Conservation (phyloP, 257 asterid genomes). For the Solanum ossicruentum region DNA sequence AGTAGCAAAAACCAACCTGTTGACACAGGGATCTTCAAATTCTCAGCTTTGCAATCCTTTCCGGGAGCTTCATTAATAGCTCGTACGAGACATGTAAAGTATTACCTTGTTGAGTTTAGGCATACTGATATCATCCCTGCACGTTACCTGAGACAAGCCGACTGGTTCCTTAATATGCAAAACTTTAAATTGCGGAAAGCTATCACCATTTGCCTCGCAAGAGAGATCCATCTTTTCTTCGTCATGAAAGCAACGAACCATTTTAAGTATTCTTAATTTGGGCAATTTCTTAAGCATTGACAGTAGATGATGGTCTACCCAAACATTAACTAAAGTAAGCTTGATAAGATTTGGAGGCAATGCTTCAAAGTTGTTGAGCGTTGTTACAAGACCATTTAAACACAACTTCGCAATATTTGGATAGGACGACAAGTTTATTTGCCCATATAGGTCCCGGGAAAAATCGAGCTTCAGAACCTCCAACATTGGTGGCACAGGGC, state of each 20-base stretch:
- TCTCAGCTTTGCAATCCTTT: neutral
- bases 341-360: constrained; percentile 2
- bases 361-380: neutral
- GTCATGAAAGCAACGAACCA: neutral
- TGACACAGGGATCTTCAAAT: too few relatives aligned
- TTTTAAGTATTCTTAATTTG: neutral
- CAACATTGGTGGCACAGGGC: accelerated
- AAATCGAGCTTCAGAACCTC: neutral
- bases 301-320: neutral
- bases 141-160: neutral
- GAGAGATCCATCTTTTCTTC: neutral
- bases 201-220: neutral
- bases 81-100: neutral
- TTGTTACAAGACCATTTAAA: too few relatives aligned
- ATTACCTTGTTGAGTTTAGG: neutral
- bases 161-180: neutral
- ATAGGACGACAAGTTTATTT: too few relatives aligned
- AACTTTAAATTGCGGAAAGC: neutral
- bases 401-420: too few relatives aligned
- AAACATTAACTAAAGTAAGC: neutral
- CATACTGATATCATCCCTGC: neutral
- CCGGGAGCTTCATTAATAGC: neutral
- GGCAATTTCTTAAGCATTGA: neutral
- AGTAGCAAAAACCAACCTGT: neutral
- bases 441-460: accelerated